Percentiles rank a stretch among this genome's conserved stretches.
These are phyloP conservation scores for Tricholomella constricta DNA, from an alignment of 768 basidiomycete genomes.

Conservation along the genomic window DNA sequence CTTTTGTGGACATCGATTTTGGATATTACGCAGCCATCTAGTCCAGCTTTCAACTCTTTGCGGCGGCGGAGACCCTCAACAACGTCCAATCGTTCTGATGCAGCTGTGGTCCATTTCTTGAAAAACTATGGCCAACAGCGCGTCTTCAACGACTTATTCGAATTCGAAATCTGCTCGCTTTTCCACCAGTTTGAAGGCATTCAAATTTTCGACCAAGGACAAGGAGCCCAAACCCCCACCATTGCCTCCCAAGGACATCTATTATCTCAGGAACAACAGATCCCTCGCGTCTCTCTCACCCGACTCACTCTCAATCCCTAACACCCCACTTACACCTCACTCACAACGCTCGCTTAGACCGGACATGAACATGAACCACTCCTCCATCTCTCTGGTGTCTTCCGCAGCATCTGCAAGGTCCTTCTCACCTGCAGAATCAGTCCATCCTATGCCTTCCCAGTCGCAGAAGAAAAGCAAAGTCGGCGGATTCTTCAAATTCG, in stretches of 20 bases:
- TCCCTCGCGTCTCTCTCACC: slow-evolving; percentile 52
- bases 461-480: slow-evolving; percentile 36
- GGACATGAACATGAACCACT: slow-evolving; percentile 29
- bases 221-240: slow-evolving; percentile 48
- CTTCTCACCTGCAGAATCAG: slow-evolving; percentile 19
- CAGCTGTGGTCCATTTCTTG: not conserved
- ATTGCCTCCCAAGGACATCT: slow-evolving; percentile 65
- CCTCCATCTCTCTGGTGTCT: slow-evolving; percentile 39
- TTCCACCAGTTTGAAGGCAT: slow-evolving; percentile 33
- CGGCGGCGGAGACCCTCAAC: not conserved
- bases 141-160: slow-evolving; percentile 21
- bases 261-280: slow-evolving; percentile 46
- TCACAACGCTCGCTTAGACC: slow-evolving; percentile 34
- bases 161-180: slow-evolving; percentile 29
- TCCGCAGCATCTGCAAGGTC: slow-evolving; percentile 32
- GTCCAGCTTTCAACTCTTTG: not conserved
- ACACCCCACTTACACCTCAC: slow-evolving; percentile 41
- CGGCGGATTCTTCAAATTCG: slow-evolving; percentile 45
- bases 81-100: not conserved
- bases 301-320: slow-evolving; percentile 39
- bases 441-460: slow-evolving; percentile 11
- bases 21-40: slow-evolving; percentile 1
- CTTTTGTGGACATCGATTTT: not conserved
- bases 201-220: slow-evolving; percentile 31
- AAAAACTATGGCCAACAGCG: slow-evolving; percentile 29